Percentiles rank a stretch among this genome's conserved stretches.
Conservation (phyloP, 768 basidiomycete species). For the Lactarius quietus region DNA sequence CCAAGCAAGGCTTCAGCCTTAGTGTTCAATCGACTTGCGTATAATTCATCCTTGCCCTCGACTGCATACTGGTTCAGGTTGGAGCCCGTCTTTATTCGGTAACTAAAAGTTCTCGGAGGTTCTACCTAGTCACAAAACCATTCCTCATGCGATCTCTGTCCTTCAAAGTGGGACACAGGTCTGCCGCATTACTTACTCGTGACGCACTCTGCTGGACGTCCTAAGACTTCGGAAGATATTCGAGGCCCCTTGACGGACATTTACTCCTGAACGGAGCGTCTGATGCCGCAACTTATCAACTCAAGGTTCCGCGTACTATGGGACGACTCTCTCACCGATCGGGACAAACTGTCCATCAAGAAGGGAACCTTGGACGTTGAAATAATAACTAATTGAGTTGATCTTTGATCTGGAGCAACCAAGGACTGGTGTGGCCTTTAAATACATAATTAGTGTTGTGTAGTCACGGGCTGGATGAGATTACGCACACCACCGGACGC, state of each 20-base stretch:
- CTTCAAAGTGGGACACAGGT: no score
- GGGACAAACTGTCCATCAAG: slow-evolving; percentile 62
- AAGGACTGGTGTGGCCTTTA: slow-evolving; percentile 42
- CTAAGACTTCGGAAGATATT: slow-evolving; percentile 55
- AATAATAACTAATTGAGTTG: slow-evolving; percentile 56
- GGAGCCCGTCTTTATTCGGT: no score
- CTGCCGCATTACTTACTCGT: no score
- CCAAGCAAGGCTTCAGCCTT: no score
- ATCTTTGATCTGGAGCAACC: slow-evolving; percentile 41
- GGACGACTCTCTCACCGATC: slow-evolving; percentile 42
- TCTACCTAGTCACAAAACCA: no score
- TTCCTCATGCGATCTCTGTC: no score
- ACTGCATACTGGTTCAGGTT: no score
- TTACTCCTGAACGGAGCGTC: slow-evolving; percentile 48
- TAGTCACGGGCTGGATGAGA: neutral
- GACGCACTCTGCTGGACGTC: no score
- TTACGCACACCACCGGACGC: slow-evolving; percentile 49
- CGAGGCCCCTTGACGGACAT: slow-evolving; percentile 56
- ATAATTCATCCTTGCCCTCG: no score
- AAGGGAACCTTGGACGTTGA: slow-evolving; percentile 59
- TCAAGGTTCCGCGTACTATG: neutral
- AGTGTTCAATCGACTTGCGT: no score
- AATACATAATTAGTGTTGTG: neutral
- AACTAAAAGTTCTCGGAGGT: no score
- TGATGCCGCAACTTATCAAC: slow-evolving; percentile 28